Conservation (phyloP, 116 monocot genomes). For the Dioscorea cayenensis region DNA sequence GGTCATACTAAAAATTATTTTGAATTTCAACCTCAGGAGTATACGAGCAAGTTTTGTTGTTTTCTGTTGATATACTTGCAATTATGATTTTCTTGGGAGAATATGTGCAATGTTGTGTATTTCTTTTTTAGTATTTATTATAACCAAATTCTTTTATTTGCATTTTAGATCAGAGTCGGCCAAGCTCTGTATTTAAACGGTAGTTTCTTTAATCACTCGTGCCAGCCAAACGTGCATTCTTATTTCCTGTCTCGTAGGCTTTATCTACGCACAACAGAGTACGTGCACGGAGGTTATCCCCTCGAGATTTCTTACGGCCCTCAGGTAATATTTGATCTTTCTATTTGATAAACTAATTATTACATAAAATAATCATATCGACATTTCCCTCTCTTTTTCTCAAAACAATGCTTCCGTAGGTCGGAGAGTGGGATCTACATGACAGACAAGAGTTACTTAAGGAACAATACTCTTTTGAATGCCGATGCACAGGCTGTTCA, state of each 20-base stretch:
- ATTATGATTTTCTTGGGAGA: too few relatives aligned
- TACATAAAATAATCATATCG: not conserved
- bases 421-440: slow-evolving; percentile 54
- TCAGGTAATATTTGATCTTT: slow-evolving; percentile 41
- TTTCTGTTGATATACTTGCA: too few relatives aligned
- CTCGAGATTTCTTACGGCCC: slow-evolving; percentile 96
- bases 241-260: slow-evolving; percentile 92
- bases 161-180: slow-evolving; percentile 63
- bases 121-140: not conserved
- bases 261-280: slow-evolving; percentile 62
- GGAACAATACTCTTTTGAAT: slow-evolving; percentile 77
- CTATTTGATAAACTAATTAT: not conserved
- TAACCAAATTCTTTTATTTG: not conserved
- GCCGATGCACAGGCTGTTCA: slow-evolving; percentile 72
- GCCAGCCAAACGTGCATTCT: slow-evolving; percentile 83
- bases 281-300: slow-evolving; percentile 54
- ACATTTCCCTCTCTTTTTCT: not conserved
- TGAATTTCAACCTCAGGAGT: too few relatives aligned
- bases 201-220: slow-evolving; percentile 96
- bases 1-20: too few relatives aligned
- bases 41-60: too few relatives aligned
- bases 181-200: slow-evolving; percentile 85
- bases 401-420: slow-evolving; percentile 23
- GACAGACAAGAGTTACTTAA: slow-evolving; percentile 60
- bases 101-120: too few relatives aligned